Evolutionary conservation across 768 basidiomycete species (phyloP).

Genomic region (Cystobasidium tubakii): DNA sequence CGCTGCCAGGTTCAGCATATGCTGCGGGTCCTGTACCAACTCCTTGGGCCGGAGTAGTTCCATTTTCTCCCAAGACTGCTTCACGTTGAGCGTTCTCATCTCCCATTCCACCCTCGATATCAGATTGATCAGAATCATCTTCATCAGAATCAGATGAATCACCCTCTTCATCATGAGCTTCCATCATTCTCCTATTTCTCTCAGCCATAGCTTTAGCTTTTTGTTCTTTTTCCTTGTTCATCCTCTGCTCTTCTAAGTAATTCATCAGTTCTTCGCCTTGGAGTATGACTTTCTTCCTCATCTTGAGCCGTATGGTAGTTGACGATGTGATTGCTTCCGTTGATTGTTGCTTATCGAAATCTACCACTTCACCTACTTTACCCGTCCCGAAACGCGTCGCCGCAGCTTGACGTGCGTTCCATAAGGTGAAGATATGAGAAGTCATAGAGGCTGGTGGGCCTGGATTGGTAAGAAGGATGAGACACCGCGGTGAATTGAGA

Average conservation of each 20-base stretch:
- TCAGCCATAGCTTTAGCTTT: slow-evolving; percentile 77
- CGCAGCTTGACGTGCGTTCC: slow-evolving; percentile 74
- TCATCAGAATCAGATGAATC: slow-evolving; percentile 53
- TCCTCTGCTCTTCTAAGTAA: slow-evolving; percentile 67
- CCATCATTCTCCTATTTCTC: slow-evolving; percentile 77
- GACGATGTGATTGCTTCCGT: background rate
- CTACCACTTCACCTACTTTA: slow-evolving; percentile 74
- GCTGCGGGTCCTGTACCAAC: slow-evolving; percentile 12
- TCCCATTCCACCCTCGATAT: slow-evolving; percentile 57
- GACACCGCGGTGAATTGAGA: slow-evolving; percentile 72
- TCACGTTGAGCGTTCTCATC: slow-evolving; percentile 38
- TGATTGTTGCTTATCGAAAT: slow-evolving; percentile 57
- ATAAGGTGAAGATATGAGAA: slow-evolving; percentile 70
- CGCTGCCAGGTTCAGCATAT: slow-evolving; percentile 27
- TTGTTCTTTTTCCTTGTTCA: slow-evolving; percentile 72
- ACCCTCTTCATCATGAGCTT: slow-evolving; percentile 76
- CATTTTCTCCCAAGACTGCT: slow-evolving; percentile 1
- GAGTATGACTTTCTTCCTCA: slow-evolving; percentile 82
- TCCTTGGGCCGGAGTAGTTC: background rate
- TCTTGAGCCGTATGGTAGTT: slow-evolving; percentile 51
- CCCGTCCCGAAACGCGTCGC: slow-evolving; percentile 78
- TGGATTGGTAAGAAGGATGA: slow-evolving; percentile 74
- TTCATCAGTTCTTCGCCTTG: slow-evolving; percentile 81
- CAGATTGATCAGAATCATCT: slow-evolving; percentile 59
- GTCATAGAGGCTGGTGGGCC: slow-evolving; percentile 75